phyloP scores from a whole-genome alignment of 371 early-diverging fungal genomes.

The Parasitella parasitica region DNA sequence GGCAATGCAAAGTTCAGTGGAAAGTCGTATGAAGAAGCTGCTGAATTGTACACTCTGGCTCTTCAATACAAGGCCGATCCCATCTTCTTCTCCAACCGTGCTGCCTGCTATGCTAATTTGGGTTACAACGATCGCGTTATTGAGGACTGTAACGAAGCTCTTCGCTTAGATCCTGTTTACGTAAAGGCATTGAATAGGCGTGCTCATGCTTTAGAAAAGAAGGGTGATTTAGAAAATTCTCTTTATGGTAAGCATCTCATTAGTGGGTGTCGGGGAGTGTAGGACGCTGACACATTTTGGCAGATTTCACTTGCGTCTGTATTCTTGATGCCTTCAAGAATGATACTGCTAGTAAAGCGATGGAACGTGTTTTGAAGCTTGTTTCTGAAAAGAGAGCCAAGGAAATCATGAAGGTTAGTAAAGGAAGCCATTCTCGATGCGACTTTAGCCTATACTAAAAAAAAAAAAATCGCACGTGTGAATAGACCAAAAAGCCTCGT shows the following conservation, averaged over 20 bases:
- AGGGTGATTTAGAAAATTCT: constrained; percentile 67
- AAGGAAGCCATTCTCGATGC: too few species aligned
- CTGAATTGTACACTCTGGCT: constrained; percentile 85
- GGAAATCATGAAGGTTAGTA: constrained; percentile 67
- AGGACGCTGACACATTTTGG: neutral
- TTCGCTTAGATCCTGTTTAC: constrained; percentile 74
- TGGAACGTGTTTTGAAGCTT: constrained; percentile 88
- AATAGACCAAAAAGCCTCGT: constrained; percentile 55
- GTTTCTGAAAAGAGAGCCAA: constrained; percentile 77
- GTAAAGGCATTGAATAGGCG: constrained; percentile 84
- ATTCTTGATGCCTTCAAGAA: constrained; percentile 93
- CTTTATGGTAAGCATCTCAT: constrained; percentile 62
- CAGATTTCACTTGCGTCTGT: constrained; percentile 90
- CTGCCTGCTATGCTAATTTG: constrained; percentile 84
- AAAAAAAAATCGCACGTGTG: too few species aligned
- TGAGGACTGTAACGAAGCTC: constrained; percentile 69
- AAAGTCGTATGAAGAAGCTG: constrained; percentile 83
- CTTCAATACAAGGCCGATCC: constrained; percentile 76
- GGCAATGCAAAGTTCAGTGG: constrained; percentile 88
- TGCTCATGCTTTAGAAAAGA: constrained; percentile 80
- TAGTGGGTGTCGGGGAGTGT: neutral
- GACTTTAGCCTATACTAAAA: too few species aligned
- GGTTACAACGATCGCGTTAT: constrained; percentile 73
- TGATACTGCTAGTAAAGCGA: constrained; percentile 74
- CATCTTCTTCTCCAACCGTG: constrained; percentile 93